Percentiles rank a stretch among this genome's conserved stretches.
These are phyloP conservation scores for Penicillium simplicissimum DNA, from an alignment of 495 filamentous ascomycete genomes.

Conservation along the genomic window DNA sequence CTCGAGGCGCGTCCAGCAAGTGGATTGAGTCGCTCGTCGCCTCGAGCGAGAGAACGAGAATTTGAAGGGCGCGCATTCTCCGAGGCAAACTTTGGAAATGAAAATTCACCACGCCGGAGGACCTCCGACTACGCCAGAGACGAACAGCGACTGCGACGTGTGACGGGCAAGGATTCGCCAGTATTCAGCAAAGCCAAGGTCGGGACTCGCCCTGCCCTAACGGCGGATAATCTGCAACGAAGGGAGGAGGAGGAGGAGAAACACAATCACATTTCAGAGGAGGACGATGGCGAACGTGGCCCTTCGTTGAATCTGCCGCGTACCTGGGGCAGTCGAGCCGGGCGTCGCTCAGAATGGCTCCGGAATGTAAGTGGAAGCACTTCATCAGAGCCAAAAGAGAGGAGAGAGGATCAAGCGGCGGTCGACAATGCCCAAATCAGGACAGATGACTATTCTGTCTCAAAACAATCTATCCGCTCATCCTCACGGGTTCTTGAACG, in stretches of 20 bases:
- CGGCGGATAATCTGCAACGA: conserved; percentile 49
- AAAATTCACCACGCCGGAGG: conserved; percentile 34
- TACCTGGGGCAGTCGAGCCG: conserved; percentile 60
- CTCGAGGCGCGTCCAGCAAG: conserved; percentile 13
- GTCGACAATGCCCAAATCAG: conserved; percentile 12
- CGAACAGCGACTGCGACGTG: conserved; percentile 46
- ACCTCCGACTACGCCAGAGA: conserved; percentile 44
- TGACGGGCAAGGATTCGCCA: conserved; percentile 44
- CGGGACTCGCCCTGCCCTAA: conserved; percentile 37
- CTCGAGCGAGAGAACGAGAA: conserved; percentile 22
- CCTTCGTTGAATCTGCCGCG: conserved; percentile 56
- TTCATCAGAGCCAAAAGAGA: conserved; percentile 30
- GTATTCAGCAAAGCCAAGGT: conserved; percentile 49
- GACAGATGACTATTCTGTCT: conserved; percentile 17
- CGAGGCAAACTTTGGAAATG: conserved; percentile 29
- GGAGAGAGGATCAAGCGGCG: conserved; percentile 7
- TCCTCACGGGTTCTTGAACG: conserved; percentile 25
- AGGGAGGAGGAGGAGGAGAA: conserved; percentile 42
- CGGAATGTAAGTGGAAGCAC: conserved; percentile 35
- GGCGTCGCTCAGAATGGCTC: conserved; percentile 55
- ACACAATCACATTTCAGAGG: conserved; percentile 1
- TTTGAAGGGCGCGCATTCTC: conserved; percentile 23
- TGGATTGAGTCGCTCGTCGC: conserved; percentile 31
- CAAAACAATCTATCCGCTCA: conserved; percentile 16
- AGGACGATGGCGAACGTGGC: conserved; percentile 34